Evolutionary conservation across 2,329 filamentous ascomycete genomes (phyloP).

Genomic region (Arthrobotrys megalospora): DNA sequence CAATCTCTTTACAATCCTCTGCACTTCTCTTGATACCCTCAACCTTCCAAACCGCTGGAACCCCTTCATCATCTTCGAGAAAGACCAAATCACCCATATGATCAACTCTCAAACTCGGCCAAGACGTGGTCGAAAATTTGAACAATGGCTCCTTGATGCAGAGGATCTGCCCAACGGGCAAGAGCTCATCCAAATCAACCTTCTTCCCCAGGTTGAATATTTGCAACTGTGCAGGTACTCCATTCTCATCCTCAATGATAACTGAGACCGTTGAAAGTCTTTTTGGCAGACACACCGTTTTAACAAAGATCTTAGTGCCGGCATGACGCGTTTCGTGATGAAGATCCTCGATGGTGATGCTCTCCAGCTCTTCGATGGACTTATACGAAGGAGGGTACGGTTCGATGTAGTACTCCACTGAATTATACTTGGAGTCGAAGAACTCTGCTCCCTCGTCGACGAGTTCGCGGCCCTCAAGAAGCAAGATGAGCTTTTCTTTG

Average conservation of each 20-base stretch:
- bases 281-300: constrained; percentile 5
- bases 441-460: constrained; percentile 25
- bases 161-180: constrained; percentile 34
- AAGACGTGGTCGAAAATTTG: constrained; percentile 25
- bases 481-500: constrained; percentile 1
- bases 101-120: constrained; percentile 44
- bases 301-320: constrained; percentile 30
- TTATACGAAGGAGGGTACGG: constrained; percentile 28
- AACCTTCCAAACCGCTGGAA: constrained; percentile 30
- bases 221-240: constrained; percentile 28
- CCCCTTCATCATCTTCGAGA: constrained; percentile 26
- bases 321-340: constrained; percentile 17
- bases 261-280: constrained; percentile 18
- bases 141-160: constrained; percentile 48
- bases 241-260: constrained; percentile 34
- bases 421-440: neutral
- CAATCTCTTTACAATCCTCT: constrained; percentile 23
- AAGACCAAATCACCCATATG: constrained; percentile 44
- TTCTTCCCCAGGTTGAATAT: constrained; percentile 23
- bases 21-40: constrained; percentile 1
- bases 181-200: constrained; percentile 12
- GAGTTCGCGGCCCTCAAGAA: neutral
- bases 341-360: constrained; percentile 22
- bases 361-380: neutral
- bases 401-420: constrained; percentile 29